These are phyloP conservation scores for Ramaria rubella DNA, from an alignment of 768 basidiomycete species.

Conservation along the genomic window DNA sequence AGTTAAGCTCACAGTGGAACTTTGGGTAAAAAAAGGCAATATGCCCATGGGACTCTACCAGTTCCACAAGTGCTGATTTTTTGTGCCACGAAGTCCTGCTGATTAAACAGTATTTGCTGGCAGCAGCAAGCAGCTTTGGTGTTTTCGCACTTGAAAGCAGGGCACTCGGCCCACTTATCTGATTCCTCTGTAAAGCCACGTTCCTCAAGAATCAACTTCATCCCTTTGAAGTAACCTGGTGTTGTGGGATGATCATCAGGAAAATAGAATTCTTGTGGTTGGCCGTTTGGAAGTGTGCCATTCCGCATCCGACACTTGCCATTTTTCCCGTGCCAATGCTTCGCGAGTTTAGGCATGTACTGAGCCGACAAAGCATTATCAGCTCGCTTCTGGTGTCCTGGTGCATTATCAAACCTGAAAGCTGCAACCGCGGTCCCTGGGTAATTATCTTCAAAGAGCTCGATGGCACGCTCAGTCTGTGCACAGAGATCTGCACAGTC, in stretches of 20 bases:
- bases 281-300: background rate
- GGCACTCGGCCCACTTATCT: slow-evolving; percentile 12
- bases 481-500: slow-evolving; percentile 11
- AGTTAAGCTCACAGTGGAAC: too few relatives aligned
- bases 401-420: too few relatives aligned
- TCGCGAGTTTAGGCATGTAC: background rate
- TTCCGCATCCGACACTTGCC: background rate
- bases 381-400: too few relatives aligned
- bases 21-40: too few relatives aligned
- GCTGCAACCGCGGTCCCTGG: background rate
- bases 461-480: slow-evolving; percentile 7
- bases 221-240: slow-evolving; percentile 18
- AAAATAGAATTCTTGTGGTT: slow-evolving; percentile 11
- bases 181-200: slow-evolving; percentile 4
- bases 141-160: slow-evolving; percentile 26
- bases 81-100: slow-evolving; percentile 36
- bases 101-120: slow-evolving; percentile 30
- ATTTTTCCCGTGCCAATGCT: background rate
- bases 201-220: slow-evolving; percentile 12
- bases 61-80: too few relatives aligned
- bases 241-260: slow-evolving; percentile 13
- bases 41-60: too few relatives aligned
- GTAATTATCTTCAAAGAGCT: background rate
- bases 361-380: background rate
- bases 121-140: slow-evolving; percentile 26